Percentiles rank a stretch among this genome's conserved stretches.
These are phyloP conservation scores for Suhomyces taliae DNA, from an alignment of 1,139 yeast species.

Conservation along the genomic window DNA sequence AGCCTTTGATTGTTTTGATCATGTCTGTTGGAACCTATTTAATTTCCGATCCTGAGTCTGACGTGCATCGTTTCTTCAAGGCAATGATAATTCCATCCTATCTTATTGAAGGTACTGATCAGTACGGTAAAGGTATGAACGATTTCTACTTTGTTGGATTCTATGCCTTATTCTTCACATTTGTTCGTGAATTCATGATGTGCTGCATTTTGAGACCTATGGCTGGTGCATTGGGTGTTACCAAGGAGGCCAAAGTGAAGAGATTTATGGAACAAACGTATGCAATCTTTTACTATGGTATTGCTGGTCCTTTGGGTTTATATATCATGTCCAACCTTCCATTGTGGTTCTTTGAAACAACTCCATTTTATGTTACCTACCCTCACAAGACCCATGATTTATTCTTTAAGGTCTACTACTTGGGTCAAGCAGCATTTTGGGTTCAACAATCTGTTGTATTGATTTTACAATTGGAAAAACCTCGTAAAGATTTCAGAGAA, in stretches of 20 bases:
- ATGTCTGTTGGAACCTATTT: slow-evolving; percentile 41
- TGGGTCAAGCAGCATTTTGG: slow-evolving; percentile 97
- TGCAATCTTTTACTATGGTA: slow-evolving; percentile 75
- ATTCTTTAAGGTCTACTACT: slow-evolving; percentile 75
- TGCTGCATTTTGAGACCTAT: slow-evolving; percentile 74
- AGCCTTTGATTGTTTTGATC: slow-evolving; percentile 56
- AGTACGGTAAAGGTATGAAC: slow-evolving; percentile 82
- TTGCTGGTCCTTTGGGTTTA: slow-evolving; percentile 83
- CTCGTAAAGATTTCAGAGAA: slow-evolving; percentile 90
- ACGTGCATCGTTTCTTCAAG: slow-evolving; percentile 57
- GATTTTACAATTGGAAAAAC: slow-evolving; percentile 84
- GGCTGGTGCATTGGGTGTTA: slow-evolving; percentile 56
- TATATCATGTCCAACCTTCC: slow-evolving; percentile 85
- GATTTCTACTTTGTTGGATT: slow-evolving; percentile 80
- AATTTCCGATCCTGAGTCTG: slow-evolving; percentile 51
- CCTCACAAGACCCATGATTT: slow-evolving; percentile 80
- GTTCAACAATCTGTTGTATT: slow-evolving; percentile 88
- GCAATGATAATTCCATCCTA: slow-evolving; percentile 72
- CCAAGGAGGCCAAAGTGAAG: slow-evolving; percentile 57
- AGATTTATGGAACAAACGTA: slow-evolving; percentile 95
- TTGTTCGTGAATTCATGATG: slow-evolving; percentile 88
- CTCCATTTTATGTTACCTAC: slow-evolving; percentile 72
- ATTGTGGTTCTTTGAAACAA: slow-evolving; percentile 85
- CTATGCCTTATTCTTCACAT: slow-evolving; percentile 85
- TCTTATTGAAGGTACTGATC: slow-evolving; percentile 52